phyloP scores from a whole-genome alignment of 2,329 filamentous ascomycete species.

The Penicillium sp. region DNA sequence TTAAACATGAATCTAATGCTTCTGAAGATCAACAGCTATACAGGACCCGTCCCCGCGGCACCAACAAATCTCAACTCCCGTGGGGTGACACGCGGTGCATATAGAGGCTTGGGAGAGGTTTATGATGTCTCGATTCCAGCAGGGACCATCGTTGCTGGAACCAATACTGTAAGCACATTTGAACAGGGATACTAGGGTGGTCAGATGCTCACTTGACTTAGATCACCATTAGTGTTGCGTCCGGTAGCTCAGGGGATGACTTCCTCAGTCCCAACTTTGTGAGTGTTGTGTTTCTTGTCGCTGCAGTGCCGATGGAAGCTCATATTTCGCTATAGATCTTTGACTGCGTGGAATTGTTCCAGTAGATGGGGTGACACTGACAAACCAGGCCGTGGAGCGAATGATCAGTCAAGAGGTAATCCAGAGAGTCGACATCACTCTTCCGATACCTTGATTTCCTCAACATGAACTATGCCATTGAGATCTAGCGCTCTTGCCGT shows the following conservation, averaged over 20 bases:
- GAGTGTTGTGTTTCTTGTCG: constrained; percentile 13
- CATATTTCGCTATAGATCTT: constrained; percentile 22
- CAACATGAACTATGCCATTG: too few species aligned
- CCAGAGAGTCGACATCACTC: background rate
- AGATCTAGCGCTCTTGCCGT: too few species aligned
- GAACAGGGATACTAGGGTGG: background rate
- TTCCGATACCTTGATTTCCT: background rate
- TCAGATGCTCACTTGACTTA: constrained; percentile 3
- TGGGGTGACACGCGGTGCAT: constrained; percentile 63
- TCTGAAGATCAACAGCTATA: constrained; percentile 52
- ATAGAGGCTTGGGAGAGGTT: constrained; percentile 60
- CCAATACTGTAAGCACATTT: constrained; percentile 50
- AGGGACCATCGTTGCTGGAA: constrained; percentile 56
- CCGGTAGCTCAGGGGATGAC: constrained; percentile 54
- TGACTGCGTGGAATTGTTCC: constrained; percentile 33
- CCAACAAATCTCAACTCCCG: constrained; percentile 62
- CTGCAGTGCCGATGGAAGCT: background rate
- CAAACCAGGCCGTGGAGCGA: too few species aligned
- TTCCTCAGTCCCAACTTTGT: constrained; percentile 58
- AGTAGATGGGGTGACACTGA: constrained; percentile 14
- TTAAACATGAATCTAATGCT: background rate
- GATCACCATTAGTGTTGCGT: constrained; percentile 57
- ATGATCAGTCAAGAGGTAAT: background rate
- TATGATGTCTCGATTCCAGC: constrained; percentile 60
- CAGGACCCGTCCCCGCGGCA: constrained; percentile 48